Evolutionary conservation across 257 asterid genomes (phyloP), one percentile per base, ranked within the genome.

Genomic region (Eustoma russellianum): DNA sequence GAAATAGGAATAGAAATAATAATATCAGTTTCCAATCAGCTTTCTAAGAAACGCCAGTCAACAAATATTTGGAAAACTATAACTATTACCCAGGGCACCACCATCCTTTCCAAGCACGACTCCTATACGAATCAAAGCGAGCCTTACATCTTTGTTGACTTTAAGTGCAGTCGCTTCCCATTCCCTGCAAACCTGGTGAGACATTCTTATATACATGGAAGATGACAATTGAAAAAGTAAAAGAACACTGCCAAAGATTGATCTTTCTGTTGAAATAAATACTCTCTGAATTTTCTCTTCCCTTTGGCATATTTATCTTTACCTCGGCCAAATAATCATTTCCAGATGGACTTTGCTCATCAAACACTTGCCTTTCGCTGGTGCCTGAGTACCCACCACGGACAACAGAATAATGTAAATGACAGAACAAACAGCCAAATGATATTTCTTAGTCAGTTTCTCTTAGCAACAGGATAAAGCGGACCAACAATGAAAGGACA

Each of bases 41-140:
- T 8, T 10, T 38, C 43, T 10, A 38, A 38, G 7, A 11, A 38
- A 7, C 7, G 43, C 12, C 9, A 38, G 43, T 8, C 12, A 38
- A 11, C 11, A 11, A 38, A 38, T 38, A 24, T 38, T 1, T 38
- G 12, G 12, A 38, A 38, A 41, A 33, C 9, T 44, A 16, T 7
- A 19, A 46, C 14, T 48, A 50, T 18, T 65, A 90, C 98, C 95
- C 69, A 91, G 68, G 70, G 97, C 98, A 59, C 98, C 98, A 17
- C 97, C 98, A 66, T 87, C 97, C 79, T 83, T 82, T 50, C 97
- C 98, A 17, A 91, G 95, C 62, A 91, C 98, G 62, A 91, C 72
- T 13, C 98, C 98, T 13, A 85, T 78, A 46, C 98, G 94, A 64
- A 87, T 79, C 16, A 79, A 72, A 35, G 86, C 88, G 47, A 82